Percentiles rank a stretch among this genome's conserved stretches.
phyloP scores from a whole-genome alignment of 352 stramenopile genomes.

The Phytopythium sindhum region DNA sequence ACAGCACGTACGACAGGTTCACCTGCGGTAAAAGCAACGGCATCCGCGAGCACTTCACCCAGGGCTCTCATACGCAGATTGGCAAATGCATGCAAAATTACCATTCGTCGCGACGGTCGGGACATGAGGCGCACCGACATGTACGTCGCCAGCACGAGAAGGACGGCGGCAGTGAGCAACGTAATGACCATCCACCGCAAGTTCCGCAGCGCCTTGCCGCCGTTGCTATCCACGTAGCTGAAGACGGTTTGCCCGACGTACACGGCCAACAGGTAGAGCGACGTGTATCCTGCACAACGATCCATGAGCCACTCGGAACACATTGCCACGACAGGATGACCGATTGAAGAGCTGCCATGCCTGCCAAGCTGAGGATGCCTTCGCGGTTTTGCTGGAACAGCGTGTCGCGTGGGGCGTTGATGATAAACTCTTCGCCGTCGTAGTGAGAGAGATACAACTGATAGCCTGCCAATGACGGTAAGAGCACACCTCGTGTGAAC shows the following conservation, averaged over 20 bases:
- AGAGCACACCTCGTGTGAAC: slow-evolving; percentile 6
- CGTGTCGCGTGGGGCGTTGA: slow-evolving; percentile 59
- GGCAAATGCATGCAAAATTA: slow-evolving; percentile 16
- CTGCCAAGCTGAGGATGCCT: slow-evolving; percentile 90
- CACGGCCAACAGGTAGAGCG: slow-evolving; percentile 84
- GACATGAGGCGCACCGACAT: slow-evolving; percentile 51
- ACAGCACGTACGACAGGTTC: slow-evolving; percentile 79
- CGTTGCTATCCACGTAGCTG: slow-evolving; percentile 56
- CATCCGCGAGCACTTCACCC: background rate
- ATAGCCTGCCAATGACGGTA: slow-evolving; percentile 31
- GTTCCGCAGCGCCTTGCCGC: slow-evolving; percentile 54
- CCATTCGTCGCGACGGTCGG: slow-evolving; percentile 70
- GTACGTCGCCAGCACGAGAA: slow-evolving; percentile 56
- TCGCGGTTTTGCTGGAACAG: slow-evolving; percentile 94
- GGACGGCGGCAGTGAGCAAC: slow-evolving; percentile 32
- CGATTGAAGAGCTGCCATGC: slow-evolving; percentile 19
- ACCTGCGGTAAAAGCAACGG: slow-evolving; percentile 23
- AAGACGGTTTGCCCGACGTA: slow-evolving; percentile 64
- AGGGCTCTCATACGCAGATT: background rate
- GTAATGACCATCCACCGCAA: slow-evolving; percentile 54
- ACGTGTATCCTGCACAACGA: slow-evolving; percentile 80
- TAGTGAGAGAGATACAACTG: slow-evolving; percentile 85
- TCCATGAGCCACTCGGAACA: background rate
- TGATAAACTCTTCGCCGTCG: slow-evolving; percentile 73
- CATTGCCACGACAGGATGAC: background rate